Conservation (phyloP, 106 monocot genomes). For the Agapanthus africanus region DNA sequence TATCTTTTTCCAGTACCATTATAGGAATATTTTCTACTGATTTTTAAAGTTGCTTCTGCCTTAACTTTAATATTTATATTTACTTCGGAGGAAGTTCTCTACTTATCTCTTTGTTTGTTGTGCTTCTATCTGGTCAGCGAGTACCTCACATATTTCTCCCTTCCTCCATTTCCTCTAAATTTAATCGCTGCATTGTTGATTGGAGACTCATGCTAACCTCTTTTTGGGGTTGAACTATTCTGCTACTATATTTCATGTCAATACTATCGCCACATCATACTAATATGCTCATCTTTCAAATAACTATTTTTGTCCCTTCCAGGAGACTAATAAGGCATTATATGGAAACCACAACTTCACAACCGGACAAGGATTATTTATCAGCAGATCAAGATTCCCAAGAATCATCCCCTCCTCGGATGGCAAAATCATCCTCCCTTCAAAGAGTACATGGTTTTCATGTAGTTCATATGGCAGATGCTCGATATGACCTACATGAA, state of each 20-base stretch:
- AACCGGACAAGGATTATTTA: no score
- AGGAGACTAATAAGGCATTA: constrained; percentile 50
- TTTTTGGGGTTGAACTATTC: not conserved
- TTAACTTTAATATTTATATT: not conserved
- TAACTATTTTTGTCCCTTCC: constrained; percentile 9
- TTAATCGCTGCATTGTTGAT: not conserved
- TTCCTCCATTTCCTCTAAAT: not conserved
- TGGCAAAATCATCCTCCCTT: constrained; percentile 89
- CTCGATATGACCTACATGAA: constrained; percentile 52
- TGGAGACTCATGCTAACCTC: not conserved
- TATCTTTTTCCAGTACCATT: not conserved
- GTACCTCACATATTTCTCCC: not conserved
- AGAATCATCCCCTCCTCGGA: constrained; percentile 75
- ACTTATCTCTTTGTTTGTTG: not conserved
- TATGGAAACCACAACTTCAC: constrained; percentile 39
- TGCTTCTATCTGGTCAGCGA: not conserved
- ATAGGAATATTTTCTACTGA: no score
- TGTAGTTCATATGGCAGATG: no score
- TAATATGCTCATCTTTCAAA: not conserved
- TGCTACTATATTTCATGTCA: not conserved
- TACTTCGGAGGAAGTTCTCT: not conserved
- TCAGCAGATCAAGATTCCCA: constrained; percentile 33
- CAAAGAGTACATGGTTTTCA: constrained; percentile 58
- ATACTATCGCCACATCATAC: not conserved
- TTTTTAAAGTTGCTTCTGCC: not conserved